Evolutionary conservation across 2,329 filamentous ascomycete genomes (phyloP), one percentile per base, ranked within the genome.

Genomic region (Colletotrichum somersetense): DNA sequence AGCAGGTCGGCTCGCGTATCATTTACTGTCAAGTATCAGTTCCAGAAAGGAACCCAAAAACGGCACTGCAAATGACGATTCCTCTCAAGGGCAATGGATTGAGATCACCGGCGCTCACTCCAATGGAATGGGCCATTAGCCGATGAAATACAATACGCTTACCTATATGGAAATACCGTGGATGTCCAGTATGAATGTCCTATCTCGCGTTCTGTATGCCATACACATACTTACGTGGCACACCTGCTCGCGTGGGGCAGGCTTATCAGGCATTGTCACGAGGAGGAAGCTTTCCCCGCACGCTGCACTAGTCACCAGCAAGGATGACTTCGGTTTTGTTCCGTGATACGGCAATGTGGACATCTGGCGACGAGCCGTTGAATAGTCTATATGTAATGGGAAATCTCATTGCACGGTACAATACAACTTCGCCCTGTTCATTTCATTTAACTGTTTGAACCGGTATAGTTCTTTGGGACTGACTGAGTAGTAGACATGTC

Each of bases 201-300:
- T 52, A 58, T 58, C 42, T 18, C n/a, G 18, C 10, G 23, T 26
- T 23, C 38, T 8, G 42, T 23, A 11, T 35, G 33, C 18, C 20
- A 64, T 30, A 30, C 30, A 67, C 55, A 6, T 6, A 16, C 30
- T 20, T 23, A 38, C 38, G 33, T 42, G 42, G 56, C 42, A 50
- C 30, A 44, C 5, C 40, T 61, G 44, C 42, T n/a, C 20, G 3
- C 35, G n/a, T 12, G 56, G 56, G 35, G n/a, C 35, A 42, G n/a
- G n/a, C 35, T 64, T 48, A 23, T 23, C n/a, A 53, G 69, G 30
- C 38, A 48, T 46, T 46, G 38, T 26, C 46, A n/a, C 7, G 23
- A 33, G 18, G 23, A 8, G 12, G 33, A 12, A 20, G 33, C 48
- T 14, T 72, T 72, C 70, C 66, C 70, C 70, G 70, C 66, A 70